phyloP scores from a whole-genome alignment of 1,284 basidiomycete genomes.

The Peniophora sp. region DNA sequence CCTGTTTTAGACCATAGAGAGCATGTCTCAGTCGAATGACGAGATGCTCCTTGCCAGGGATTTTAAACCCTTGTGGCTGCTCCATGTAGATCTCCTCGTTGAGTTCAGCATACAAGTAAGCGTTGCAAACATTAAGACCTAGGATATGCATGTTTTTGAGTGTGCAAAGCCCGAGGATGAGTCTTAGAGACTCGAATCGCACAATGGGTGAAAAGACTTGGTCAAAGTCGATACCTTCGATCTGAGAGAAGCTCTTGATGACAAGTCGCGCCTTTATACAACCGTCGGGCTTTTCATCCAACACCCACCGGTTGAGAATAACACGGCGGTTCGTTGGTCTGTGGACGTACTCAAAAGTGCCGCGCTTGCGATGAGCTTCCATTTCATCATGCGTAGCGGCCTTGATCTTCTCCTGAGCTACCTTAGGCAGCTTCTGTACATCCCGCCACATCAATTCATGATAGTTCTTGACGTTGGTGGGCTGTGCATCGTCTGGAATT shows the following conservation, averaged over 20 bases:
- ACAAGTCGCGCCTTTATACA: conserved; percentile 21
- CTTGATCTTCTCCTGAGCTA: not conserved
- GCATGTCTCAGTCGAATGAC: conserved; percentile 18
- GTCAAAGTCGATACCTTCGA: conserved; percentile 31
- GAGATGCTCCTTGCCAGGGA: conserved; percentile 3
- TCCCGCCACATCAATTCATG: not conserved
- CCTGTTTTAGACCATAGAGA: conserved; percentile 15
- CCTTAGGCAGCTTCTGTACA: not conserved
- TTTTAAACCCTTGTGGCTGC: conserved; percentile 19
- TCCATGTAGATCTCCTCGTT: conserved; percentile 26
- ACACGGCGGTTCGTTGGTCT: not conserved
- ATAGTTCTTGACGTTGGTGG: not conserved
- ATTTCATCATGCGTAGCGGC: not conserved
- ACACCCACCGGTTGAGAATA: not conserved
- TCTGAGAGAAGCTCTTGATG: conserved; percentile 34
- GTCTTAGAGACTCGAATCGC: conserved; percentile 20
- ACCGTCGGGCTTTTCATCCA: not conserved
- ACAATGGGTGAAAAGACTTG: conserved; percentile 31
- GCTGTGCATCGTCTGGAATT: not conserved
- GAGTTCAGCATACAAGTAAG: conserved; percentile 24
- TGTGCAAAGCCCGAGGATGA: conserved; percentile 26
- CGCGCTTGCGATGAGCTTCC: not conserved
- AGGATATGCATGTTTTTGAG: conserved; percentile 24
- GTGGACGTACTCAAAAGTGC: not conserved
- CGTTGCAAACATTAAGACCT: conserved; percentile 28